Evolutionary conservation across 306 rosid species (phyloP).

Genomic region (Gleditsia sinensis): DNA sequence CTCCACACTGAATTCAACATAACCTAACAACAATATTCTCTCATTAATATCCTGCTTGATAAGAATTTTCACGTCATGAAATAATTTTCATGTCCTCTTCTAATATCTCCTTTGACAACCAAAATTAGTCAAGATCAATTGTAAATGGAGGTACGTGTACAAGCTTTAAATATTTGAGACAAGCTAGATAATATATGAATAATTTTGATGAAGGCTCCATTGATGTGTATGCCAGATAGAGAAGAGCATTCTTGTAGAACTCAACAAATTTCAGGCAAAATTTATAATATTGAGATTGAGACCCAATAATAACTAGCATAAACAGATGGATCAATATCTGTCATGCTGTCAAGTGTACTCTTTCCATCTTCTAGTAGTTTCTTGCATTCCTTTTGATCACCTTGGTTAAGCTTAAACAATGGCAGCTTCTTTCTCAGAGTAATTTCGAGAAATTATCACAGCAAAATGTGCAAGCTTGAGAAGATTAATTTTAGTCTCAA

Average conservation of each 20-base stretch:
- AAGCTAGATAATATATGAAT: conserved; percentile 40
- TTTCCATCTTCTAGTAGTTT: conserved; percentile 72
- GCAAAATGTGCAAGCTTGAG: too few species aligned
- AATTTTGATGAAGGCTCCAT: conserved; percentile 71
- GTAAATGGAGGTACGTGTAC: too few species aligned
- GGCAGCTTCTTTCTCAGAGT: conserved; percentile 68
- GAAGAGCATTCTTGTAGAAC: conserved; percentile 75
- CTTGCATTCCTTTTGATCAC: too few species aligned
- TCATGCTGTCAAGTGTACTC: conserved; percentile 72
- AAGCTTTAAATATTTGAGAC: not conserved
- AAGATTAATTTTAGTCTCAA: too few species aligned
- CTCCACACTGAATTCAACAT: too few species aligned
- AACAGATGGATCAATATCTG: conserved; percentile 75
- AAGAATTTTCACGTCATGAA: too few species aligned
- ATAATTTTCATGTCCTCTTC: too few species aligned
- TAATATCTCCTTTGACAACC: too few species aligned
- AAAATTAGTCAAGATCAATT: too few species aligned
- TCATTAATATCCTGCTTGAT: too few species aligned
- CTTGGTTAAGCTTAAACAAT: conserved; percentile 63
- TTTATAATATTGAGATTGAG: conserved; percentile 61
- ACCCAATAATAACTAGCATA: conserved; percentile 73
- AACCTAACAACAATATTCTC: too few species aligned
- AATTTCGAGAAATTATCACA: conserved; percentile 68
- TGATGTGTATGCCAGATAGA: conserved; percentile 66
- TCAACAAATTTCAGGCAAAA: conserved; percentile 65